Base-by-base conservation (phyloP, 139 green algal genomes). In the Chlamydomonas sphaeroides region DNA sequence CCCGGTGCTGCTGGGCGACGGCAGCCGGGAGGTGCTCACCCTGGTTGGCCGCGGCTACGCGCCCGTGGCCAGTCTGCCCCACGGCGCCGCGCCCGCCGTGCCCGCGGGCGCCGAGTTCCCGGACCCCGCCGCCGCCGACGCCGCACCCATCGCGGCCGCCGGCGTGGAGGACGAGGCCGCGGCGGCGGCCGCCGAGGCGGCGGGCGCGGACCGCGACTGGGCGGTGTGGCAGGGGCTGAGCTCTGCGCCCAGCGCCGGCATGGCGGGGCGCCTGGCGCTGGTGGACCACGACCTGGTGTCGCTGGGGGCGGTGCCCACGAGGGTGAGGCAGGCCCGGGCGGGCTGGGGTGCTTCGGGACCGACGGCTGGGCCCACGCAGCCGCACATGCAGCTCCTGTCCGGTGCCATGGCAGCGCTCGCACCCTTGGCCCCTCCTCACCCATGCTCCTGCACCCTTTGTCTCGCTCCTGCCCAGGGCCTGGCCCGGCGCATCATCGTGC, bases 1-100 rank as follows among this genome's bases (percentile, higher is more conserved):
- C 15, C 81, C 82, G 1, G 65, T 93, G 35, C 87, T 80, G 18
- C 76, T 92, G 42, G 69, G 65, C n/a, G 65, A 88, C 41, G 88
- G 83, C 33, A 38, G 38, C 38, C 51, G 56, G 30, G 73, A 80
- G 39, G 33, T 65, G 4, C 63, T 85, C 18, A 57, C 63, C 11
- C 26, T 92, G 7, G 5, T 59, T 1, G 88, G 88, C 36, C 68
- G 79, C 14, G 89, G 89, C n/a, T 90, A 86, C 63, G 65, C 61
- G 42, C 76, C 74, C 35, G 59, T 30, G 30, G 35, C 74, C n/a
- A 36, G 30, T 30, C 41, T n/a, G 17, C 56, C 61, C 4, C 72
- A 80, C 72, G 72, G 72, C 35, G 72, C 72, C 56, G 38, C 39
- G 1, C 72, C 45, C 2, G 72, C 36, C 15, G 72, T 69, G 14